A percentile compares a stretch with the other conserved stretches of the same genome.
These are phyloP conservation scores for Rhodotorula diobovata DNA, from an alignment of 768 basidiomycete species.

Conservation along the genomic window DNA sequence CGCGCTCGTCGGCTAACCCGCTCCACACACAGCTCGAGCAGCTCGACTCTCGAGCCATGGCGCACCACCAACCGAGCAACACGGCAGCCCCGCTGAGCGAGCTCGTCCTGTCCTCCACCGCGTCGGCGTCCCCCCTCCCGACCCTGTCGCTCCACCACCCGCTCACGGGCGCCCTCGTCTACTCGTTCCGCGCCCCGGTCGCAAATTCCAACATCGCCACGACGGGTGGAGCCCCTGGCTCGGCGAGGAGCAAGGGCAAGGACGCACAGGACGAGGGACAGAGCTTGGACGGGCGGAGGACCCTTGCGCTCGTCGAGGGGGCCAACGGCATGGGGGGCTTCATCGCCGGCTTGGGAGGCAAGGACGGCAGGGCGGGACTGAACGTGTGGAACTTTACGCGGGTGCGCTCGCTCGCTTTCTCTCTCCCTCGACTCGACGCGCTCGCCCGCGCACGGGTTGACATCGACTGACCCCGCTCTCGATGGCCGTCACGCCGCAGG, in stretches of 20 bases:
- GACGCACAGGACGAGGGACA: conserved; percentile 2
- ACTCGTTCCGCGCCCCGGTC: conserved; percentile 30
- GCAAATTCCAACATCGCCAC: conserved; percentile 3
- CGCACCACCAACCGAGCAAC: not conserved
- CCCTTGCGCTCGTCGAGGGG: conserved; percentile 63
- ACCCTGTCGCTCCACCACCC: conserved; percentile 32
- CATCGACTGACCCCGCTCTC: not conserved
- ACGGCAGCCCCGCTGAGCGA: conserved; percentile 30
- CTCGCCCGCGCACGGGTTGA: not conserved
- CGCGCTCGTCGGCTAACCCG: not conserved
- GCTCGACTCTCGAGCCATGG: not conserved
- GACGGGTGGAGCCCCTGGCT: not conserved
- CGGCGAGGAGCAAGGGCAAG: not conserved
- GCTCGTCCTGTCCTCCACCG: conserved; percentile 33
- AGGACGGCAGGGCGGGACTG: conserved; percentile 79
- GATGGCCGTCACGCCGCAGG: conserved; percentile 9
- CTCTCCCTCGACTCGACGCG: no score
- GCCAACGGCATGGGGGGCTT: conserved; percentile 72
- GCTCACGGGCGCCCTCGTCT: conserved; percentile 30
- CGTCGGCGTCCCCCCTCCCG: conserved; percentile 18
- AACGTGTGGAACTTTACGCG: conserved; percentile 92
- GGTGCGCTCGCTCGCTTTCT: conserved; percentile 51
- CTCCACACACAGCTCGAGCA: not conserved
- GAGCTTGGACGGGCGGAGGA: conserved; percentile 9
- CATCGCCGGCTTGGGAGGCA: conserved; percentile 63